Evolutionary conservation across 345 rosid species (phyloP), one percentile per base, ranked within the genome.

Genomic region (Gossypium ekmanianum): DNA sequence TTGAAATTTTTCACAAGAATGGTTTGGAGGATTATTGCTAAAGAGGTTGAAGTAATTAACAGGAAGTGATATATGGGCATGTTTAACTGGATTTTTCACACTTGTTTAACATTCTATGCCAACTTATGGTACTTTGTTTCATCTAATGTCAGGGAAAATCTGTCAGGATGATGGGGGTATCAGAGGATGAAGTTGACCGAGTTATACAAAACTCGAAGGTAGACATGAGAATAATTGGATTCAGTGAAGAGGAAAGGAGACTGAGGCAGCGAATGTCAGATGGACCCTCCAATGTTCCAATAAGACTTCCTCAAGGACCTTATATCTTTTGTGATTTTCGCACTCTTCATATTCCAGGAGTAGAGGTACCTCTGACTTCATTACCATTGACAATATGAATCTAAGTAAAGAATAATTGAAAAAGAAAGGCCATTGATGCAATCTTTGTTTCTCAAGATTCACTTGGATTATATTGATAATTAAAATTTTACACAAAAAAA

Each of bases 101-200:
- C 1, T 68, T 2, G 34, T 13, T 24, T 64, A 22, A 41, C 55
- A 41, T 56, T 22, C 11, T 47, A 61, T 20, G 22, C 71, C 61
- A 57, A 39, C 17, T 65, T 50, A 39, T 14, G 7, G 55, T 12
- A 76, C 11, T 52, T 11, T 76, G 20, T 67, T 83, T 68, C 67
- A 74, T 70, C 44, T 26, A 51, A 79, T 27, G 61, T 81, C 78
- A 95, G 99, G 91, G 82, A 18, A 95, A 86, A 68, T 52, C 88
- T 63, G 84, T 95, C 61, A 88, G 90, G 86, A 93, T 95, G 98
- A 86, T 95, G 99, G 99, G 99, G 73, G 96, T 88, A 45, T 75
- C 86, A 47, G 86, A 87, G 83, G 88, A 79, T 80, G 99, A 95
- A 81, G 84, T 91, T 72, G 79, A 84, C 52, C 83, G 81, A 58